These are phyloP conservation scores for Fraxinus anomala DNA, from an alignment of 257 asterid species.

Conservation along the genomic window DNA sequence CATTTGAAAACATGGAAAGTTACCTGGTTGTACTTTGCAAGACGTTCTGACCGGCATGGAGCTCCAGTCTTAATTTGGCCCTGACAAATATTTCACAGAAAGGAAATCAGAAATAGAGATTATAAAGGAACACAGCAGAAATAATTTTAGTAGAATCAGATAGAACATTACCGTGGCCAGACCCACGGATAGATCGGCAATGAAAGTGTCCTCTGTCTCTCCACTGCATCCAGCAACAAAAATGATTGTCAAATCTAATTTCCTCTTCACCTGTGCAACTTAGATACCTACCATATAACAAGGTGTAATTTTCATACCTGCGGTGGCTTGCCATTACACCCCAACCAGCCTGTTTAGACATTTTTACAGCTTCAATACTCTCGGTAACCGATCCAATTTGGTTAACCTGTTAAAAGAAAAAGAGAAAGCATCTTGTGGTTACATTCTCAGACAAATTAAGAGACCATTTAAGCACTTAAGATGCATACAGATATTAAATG, in stretches of 20 bases:
- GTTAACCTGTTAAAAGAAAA: constrained; percentile 60
- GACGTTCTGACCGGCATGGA: constrained; percentile 97
- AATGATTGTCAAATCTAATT: neutral
- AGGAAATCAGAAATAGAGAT: constrained; percentile 8
- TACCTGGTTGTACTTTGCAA: constrained; percentile 97
- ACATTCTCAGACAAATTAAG: neutral
- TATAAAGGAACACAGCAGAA: neutral
- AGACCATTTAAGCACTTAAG: neutral
- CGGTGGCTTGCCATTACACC: constrained; percentile 99
- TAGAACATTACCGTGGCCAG: constrained; percentile 71
- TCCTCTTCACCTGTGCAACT: neutral
- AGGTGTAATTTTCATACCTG: constrained; percentile 44
- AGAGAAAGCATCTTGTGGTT: neutral
- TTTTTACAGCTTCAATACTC: constrained; percentile 92
- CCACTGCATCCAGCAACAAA: constrained; percentile 60
- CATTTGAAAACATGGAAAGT: constrained; percentile 13
- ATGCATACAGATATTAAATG: neutral
- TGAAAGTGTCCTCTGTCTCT: constrained; percentile 97
- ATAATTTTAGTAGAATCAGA: neutral
- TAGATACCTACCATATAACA: neutral
- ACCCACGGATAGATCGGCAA: constrained; percentile 96
- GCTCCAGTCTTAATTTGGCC: constrained; percentile 99
- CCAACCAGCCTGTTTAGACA: constrained; percentile 98
- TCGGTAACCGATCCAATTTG: constrained; percentile 98
- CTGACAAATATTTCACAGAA: constrained; percentile 39